Conservation (phyloP, 2,329 filamentous ascomycete species). For the Alternaria angustiovoidea region DNA sequence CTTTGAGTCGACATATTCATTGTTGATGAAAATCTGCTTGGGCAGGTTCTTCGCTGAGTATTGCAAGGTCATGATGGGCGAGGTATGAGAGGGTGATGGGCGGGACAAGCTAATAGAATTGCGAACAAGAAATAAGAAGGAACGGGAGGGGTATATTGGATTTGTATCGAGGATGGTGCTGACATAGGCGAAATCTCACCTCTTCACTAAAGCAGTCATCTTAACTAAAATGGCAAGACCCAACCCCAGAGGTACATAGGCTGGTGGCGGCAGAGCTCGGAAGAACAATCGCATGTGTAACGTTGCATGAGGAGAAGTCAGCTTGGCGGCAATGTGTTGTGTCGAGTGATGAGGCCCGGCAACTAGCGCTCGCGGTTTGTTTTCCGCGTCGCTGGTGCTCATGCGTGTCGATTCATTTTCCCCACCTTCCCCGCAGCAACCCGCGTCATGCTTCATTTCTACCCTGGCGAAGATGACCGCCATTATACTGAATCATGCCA, state of each 20-base stretch:
- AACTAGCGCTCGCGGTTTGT: conserved; percentile 34
- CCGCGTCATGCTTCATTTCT: neutral
- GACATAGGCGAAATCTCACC: neutral
- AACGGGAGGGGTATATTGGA: conserved; percentile 23
- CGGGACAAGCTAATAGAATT: neutral
- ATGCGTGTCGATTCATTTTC: conserved; percentile 8
- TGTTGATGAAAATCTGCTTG: conserved; percentile 52
- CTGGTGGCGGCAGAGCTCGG: conserved; percentile 5
- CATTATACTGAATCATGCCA: neutral
- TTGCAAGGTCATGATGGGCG: conserved; percentile 37
- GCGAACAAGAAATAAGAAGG: neutral
- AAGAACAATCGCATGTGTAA: neutral
- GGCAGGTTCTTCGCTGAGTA: conserved; percentile 49
- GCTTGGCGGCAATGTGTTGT: neutral
- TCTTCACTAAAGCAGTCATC: conserved; percentile 2
- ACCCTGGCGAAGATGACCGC: neutral
- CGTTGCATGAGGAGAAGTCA: neutral
- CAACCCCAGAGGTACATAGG: conserved; percentile 14
- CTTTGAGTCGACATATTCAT: conserved; percentile 49
- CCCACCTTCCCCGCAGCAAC: conserved; percentile 12
- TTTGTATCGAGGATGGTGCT: neutral
- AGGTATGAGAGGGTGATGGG: no score
- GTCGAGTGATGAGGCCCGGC: conserved; percentile 15
- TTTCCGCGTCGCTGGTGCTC: conserved; percentile 28
- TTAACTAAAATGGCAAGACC: conserved; percentile 11